Evolutionary conservation across 208 protist species (phyloP).

Genomic region (Acanthamoeba healyi): DNA sequence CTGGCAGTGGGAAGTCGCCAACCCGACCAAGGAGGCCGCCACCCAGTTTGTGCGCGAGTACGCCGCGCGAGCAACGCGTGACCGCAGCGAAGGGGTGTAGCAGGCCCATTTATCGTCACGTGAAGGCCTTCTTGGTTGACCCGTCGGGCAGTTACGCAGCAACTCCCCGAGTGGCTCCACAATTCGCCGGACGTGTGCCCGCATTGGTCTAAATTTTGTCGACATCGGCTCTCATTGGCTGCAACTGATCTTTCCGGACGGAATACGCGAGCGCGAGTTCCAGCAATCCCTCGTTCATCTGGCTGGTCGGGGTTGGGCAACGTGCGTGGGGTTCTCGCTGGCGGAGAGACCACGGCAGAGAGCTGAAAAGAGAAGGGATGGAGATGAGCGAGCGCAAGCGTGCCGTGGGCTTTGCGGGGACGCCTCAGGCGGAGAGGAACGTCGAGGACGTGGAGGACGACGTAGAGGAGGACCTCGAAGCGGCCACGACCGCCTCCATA

Average conservation of each 20-base stretch:
- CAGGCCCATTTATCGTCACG: neutral
- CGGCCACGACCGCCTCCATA: neutral
- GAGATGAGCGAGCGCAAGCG: neutral
- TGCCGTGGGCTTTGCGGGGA: neutral
- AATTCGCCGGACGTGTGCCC: too few species aligned
- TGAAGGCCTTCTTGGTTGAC: too few species aligned
- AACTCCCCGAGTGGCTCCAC: too few species aligned
- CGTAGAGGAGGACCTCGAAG: neutral
- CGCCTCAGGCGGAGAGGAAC: neutral
- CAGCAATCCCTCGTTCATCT: too few species aligned
- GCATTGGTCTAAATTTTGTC: too few species aligned
- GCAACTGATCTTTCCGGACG: too few species aligned
- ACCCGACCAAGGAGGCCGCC: constrained; percentile 23
- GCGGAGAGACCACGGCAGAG: neutral
- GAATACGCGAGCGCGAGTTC: too few species aligned
- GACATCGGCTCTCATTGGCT: too few species aligned
- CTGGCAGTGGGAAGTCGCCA: neutral
- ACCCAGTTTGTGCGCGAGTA: neutral
- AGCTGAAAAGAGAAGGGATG: neutral
- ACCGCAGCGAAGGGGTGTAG: neutral
- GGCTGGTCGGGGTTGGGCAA: neutral
- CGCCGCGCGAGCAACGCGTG: neutral
- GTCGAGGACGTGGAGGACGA: neutral
- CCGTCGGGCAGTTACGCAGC: too few species aligned
- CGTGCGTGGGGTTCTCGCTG: neutral